These are phyloP conservation scores for Parachaetomium inaequale DNA, from an alignment of 495 filamentous ascomycete species.

Conservation along the genomic window DNA sequence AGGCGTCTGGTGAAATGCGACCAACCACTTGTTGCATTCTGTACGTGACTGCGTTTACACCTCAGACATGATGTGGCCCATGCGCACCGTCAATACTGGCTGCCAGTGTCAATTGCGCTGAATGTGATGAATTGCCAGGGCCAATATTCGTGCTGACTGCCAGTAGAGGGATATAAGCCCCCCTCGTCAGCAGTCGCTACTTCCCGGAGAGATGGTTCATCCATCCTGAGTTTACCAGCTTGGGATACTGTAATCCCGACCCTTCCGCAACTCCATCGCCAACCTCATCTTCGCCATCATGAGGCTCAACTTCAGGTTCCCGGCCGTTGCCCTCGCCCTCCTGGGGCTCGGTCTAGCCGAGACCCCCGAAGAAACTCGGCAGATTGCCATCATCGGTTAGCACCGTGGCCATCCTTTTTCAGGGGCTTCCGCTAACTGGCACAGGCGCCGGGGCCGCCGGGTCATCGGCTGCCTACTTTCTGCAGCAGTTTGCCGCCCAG, in stretches of 20 bases:
- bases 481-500: conserved; percentile 63
- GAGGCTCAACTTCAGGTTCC: background rate
- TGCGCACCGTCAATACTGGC: background rate
- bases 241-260: background rate
- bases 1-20: background rate
- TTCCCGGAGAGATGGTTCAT: background rate
- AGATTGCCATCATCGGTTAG: conserved; percentile 47
- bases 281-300: background rate
- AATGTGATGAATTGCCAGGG: background rate
- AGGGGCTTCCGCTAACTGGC: background rate
- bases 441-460: conserved; percentile 88
- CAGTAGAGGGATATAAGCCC: background rate
- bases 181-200: background rate
- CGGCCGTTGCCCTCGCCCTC: background rate
- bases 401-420: too few relatives aligned
- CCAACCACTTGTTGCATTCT: background rate
- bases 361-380: conserved; percentile 24
- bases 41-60: background rate
- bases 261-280: background rate
- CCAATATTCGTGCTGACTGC: background rate
- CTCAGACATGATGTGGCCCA: background rate
- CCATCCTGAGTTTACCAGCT: background rate
- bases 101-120: background rate
- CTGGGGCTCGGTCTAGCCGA: background rate
- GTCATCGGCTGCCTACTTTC: conserved; percentile 78